These are phyloP conservation scores for Schwanniomyces yamadae DNA, from an alignment of 805 yeast species.

Conservation along the genomic window DNA sequence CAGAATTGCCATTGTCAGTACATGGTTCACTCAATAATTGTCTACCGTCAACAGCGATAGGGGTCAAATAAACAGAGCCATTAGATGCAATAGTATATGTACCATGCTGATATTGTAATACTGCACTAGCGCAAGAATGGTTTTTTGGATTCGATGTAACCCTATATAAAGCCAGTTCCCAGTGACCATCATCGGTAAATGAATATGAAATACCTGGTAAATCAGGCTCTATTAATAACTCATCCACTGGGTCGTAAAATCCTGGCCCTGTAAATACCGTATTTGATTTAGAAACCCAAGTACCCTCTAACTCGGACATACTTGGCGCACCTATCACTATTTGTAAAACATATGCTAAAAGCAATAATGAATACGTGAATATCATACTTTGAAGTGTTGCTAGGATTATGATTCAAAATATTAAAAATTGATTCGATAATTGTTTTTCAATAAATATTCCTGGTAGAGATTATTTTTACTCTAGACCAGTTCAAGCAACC, in stretches of 20 bases:
- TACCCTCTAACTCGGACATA: conserved; percentile 64
- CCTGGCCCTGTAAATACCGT: conserved; percentile 97
- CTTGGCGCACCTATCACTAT: conserved; percentile 30
- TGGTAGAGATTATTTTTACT: too few relatives aligned
- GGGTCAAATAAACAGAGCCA: conserved; percentile 68
- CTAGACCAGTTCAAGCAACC: too few relatives aligned
- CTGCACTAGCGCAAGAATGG: conserved; percentile 83
- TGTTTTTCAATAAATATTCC: too few relatives aligned
- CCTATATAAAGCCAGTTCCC: conserved; percentile 86
- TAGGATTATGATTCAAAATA: too few relatives aligned
- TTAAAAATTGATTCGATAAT: too few relatives aligned
- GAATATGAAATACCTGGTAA: conserved; percentile 92
- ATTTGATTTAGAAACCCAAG: conserved; percentile 94
- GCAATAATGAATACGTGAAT: conserved; percentile 4
- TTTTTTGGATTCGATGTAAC: conserved; percentile 66
- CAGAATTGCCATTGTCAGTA: conserved; percentile 46
- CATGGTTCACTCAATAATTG: conserved; percentile 90
- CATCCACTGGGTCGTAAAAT: conserved; percentile 95
- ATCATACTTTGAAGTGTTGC: conserved; percentile 2
- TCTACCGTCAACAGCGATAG: conserved; percentile 87
- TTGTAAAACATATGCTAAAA: conserved; percentile 4
- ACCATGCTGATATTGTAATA: conserved; percentile 87
- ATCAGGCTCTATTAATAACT: conserved; percentile 90
- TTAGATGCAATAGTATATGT: conserved; percentile 59
- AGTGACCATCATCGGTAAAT: conserved; percentile 88